Evolutionary conservation across 768 basidiomycete genomes (phyloP), one percentile per base, ranked within the genome.

Genomic region (Megacollybia marginata): DNA sequence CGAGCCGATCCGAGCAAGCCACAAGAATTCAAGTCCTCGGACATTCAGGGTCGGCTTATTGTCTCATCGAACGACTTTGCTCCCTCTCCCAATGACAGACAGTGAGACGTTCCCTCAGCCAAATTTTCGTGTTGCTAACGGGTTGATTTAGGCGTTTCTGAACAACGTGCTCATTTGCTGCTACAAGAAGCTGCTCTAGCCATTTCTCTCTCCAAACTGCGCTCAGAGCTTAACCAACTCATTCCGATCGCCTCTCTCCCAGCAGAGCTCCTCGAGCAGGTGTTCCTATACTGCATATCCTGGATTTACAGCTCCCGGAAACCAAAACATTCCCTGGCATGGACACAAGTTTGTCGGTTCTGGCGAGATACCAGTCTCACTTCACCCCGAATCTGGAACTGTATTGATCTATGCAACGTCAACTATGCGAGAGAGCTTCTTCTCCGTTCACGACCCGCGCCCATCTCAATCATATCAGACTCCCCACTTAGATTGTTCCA

Each of bases 331-430:
- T 62, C 57, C 16, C 61, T 74, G 4, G 65, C 70, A 2, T 73
- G 69, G 68, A 68, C 68, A 4, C 68, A 73, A 48, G 71, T 72
- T 32, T 73, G 70, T 55, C 59, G 62, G 8, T 53, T 48, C 18
- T 74, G 73, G 73, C 65, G 67, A 6, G 47, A 44, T 46, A 56
- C 69, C 33, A 62, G 71, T 4, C 51, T 70, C 31, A 57, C 58
- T 42, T 68, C 68, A 7, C 55, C 66, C 12, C 57, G 68, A 10
- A 65, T 74, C 28, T 74, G 73, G 73, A 61, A 59, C 12, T 57
- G 49, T 47, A 70, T 74, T 46, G 70, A 72, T 54, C 59, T 74
- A 32, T 58, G 62, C 49, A 59, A 70, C 46, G 28, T 62, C 9
- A 57, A 57, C 31, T 62, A 69, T 31, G 64, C 70, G n/a, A 54